Evolutionary conservation across 2,329 filamentous ascomycete species (phyloP).

Genomic region (Trichoderma pleuroti): DNA sequence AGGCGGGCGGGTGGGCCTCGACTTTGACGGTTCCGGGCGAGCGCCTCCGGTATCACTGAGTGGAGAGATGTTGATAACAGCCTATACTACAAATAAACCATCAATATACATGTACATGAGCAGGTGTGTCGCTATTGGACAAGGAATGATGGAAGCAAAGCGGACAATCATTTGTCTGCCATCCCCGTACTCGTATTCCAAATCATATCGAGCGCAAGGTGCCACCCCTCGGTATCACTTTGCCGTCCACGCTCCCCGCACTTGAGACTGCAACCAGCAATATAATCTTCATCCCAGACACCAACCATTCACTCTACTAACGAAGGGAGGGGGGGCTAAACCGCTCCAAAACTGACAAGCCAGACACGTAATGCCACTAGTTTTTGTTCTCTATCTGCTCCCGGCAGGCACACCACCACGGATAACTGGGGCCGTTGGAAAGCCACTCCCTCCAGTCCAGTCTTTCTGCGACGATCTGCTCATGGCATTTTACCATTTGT

Average conservation of each 20-base stretch:
- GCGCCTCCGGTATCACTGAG: background rate
- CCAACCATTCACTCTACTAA: background rate
- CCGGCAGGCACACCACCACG: background rate
- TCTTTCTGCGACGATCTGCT: background rate
- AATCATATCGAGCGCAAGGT: background rate
- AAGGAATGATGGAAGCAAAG: background rate
- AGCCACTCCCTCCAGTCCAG: background rate
- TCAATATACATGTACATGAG: too few species aligned
- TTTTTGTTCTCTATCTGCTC: background rate
- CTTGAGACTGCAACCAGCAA: background rate
- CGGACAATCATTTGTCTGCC: background rate
- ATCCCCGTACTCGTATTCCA: background rate
- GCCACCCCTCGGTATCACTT: background rate
- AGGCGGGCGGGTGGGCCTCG: background rate
- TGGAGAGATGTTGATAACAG: too few species aligned
- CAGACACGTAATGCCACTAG: background rate
- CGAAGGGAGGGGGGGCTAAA: background rate
- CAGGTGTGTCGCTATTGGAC: background rate
- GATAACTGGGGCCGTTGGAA: background rate
- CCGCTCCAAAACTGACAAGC: background rate
- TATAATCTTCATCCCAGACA: background rate
- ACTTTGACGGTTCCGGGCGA: background rate
- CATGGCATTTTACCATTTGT: background rate
- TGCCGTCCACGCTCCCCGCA: conserved; percentile 7
- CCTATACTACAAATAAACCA: too few species aligned